Percentiles rank a stretch among this genome's conserved stretches.
Conservation (phyloP, 352 stramenopile genomes). For the Lagenidium sp. region DNA sequence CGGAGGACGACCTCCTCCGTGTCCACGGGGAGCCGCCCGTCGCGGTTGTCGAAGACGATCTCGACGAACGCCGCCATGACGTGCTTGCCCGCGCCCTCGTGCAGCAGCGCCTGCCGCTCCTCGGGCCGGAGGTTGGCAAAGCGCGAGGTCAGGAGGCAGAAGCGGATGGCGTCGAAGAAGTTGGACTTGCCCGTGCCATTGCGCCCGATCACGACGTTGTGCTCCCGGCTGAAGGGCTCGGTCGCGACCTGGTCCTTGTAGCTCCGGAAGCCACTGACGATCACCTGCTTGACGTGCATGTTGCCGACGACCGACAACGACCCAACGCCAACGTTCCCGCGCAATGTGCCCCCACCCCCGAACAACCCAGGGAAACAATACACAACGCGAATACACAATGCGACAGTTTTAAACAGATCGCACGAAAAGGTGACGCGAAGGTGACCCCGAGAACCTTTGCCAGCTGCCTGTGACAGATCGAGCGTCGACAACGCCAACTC, state of each 20-base stretch:
- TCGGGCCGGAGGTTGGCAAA: slow-evolving; percentile 91
- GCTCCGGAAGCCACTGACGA: slow-evolving; percentile 93
- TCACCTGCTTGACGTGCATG: slow-evolving; percentile 98
- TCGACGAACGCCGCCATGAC: slow-evolving; percentile 98
- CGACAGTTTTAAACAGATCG: slow-evolving; percentile 6
- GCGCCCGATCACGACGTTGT: slow-evolving; percentile 97
- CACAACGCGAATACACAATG: slow-evolving; percentile 6
- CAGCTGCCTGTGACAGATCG: not conserved
- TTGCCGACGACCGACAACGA: no score
- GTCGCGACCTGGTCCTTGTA: slow-evolving; percentile 90
- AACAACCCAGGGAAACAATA: not conserved
- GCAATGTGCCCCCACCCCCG: no score
- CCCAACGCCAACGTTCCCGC: no score
- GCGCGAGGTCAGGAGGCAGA: slow-evolving; percentile 91
- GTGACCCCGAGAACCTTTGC: no score
- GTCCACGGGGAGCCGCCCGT: slow-evolving; percentile 91
- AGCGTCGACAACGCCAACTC: not conserved
- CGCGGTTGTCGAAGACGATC: slow-evolving; percentile 99
- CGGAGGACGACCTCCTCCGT: slow-evolving; percentile 93
- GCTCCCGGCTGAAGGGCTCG: slow-evolving; percentile 89
- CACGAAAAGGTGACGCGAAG: not conserved
- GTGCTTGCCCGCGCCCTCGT: slow-evolving; percentile 92
- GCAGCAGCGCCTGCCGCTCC: slow-evolving; percentile 91
- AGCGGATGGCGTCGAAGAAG: slow-evolving; percentile 99
- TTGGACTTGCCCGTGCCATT: slow-evolving; percentile 98